A percentile compares a stretch with the other conserved stretches of the same genome.
These are phyloP conservation scores for Iris pallida DNA, from an alignment of 116 monocot genomes.

Conservation along the genomic window DNA sequence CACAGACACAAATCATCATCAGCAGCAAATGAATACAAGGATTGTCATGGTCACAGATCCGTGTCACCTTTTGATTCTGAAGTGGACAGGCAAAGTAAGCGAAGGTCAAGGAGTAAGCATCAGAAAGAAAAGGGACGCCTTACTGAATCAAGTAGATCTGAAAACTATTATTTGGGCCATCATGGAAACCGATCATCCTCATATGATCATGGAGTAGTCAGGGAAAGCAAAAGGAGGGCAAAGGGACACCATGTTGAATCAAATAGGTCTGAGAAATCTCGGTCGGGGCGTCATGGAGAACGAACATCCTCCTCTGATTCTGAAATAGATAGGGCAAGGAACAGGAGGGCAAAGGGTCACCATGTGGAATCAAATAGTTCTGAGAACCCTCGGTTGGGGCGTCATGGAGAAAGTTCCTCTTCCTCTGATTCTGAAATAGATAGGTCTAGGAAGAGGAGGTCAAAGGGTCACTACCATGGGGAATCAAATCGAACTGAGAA, in stretches of 20 bases:
- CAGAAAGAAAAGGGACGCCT: background rate
- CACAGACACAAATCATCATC: constrained; percentile 18
- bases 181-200: constrained; percentile 1
- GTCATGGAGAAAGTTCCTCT: constrained; percentile 5
- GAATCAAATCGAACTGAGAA: too few relatives aligned
- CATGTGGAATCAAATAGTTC: constrained; percentile 21
- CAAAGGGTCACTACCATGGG: background rate
- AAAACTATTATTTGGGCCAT: background rate
- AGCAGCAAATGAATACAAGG: background rate
- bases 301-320: constrained; percentile 17
- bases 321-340: constrained; percentile 17
- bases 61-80: constrained; percentile 22
- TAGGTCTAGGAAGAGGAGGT: constrained; percentile 8
- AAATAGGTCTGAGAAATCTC: background rate
- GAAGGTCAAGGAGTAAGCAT: constrained; percentile 16
- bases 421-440: constrained; percentile 21
- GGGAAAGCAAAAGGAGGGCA: background rate
- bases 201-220: background rate
- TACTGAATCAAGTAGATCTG: background rate
- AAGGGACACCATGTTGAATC: background rate
- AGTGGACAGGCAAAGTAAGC: constrained; percentile 11
- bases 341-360: constrained; percentile 15
- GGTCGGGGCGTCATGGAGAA: background rate
- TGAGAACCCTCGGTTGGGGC: background rate
- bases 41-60: background rate